Percentiles rank a stretch among this genome's conserved stretches.
These are phyloP conservation scores for Endothia cerciana DNA, from an alignment of 2,329 filamentous ascomycete species.

Conservation along the genomic window DNA sequence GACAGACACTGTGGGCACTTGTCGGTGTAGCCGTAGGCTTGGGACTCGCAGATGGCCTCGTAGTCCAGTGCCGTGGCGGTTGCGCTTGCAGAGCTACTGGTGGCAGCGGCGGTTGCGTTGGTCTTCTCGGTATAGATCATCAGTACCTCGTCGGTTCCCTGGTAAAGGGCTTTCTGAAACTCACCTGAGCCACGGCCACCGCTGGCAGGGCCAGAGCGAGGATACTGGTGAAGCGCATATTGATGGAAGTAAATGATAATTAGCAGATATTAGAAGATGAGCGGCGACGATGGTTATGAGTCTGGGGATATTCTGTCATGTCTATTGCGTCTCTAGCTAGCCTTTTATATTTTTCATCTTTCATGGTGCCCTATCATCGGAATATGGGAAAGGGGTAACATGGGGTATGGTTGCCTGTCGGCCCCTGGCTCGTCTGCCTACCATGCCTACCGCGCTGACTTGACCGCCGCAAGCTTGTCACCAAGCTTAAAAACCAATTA, in stretches of 20 bases:
- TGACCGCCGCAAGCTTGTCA: not conserved
- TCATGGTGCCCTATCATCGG: not conserved
- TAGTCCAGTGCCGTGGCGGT: constrained; percentile 23
- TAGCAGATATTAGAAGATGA: too few relatives aligned
- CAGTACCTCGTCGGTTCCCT: not conserved
- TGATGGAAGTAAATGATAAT: not conserved
- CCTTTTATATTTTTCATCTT: constrained; percentile 2
- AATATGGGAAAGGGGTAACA: not conserved
- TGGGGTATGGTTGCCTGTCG: constrained; percentile 2
- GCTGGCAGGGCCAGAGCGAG: constrained; percentile 15
- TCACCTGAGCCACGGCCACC: constrained; percentile 16
- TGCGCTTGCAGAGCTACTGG: constrained; percentile 15
- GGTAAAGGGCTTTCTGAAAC: not conserved
- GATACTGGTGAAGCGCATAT: constrained; percentile 10
- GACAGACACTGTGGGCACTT: constrained; percentile 25
- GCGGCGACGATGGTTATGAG: not conserved
- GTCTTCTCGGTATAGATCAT: not conserved
- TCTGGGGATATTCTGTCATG: not conserved
- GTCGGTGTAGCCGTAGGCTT: constrained; percentile 17
- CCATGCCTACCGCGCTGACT: not conserved
- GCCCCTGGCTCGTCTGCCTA: constrained; percentile 15
- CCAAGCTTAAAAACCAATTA: constrained; percentile 4
- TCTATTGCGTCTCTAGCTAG: not conserved
- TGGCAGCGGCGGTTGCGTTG: constrained; percentile 4
- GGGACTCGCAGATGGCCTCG: constrained; percentile 20